Base-by-base conservation (phyloP, 768 basidiomycete genomes). In the Amanita pseudoporphyria region DNA sequence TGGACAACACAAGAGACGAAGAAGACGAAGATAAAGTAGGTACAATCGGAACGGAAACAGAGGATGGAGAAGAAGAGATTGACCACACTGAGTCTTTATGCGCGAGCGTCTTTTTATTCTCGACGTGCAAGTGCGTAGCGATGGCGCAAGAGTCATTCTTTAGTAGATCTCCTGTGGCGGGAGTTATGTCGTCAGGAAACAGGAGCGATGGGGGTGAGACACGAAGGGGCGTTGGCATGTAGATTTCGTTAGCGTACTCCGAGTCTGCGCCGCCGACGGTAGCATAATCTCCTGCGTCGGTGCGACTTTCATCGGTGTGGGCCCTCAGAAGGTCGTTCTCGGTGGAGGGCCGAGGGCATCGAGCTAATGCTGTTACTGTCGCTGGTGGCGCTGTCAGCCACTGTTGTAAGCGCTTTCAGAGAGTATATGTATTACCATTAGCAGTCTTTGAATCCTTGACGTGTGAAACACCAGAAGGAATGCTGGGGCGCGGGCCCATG, bases 401-500 rank as follows among this genome's bases (percentile, higher is more conserved):
- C 5, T 14, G 45, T 47, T 24, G 33, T 9, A 22, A 18, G n/a
- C 5, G n/a, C 6, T 3, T 18, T 5, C 14, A 37, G 45, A 21
- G 33, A 47, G 33, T 14, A 24, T 35, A 47, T 47, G 36, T 37
- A 33, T 47, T 47, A 36, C 45, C 45, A 35, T 47, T 37, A 35
- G 22, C 37, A 16, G 36, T 12, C 3, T 14, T 30, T 16, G 24
- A 16, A 18, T 16, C 31, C 9, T 30, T 35, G 46, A 47, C 35
- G 46, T 16, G 22, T 14, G 24, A 18, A 49, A 38, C 21, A 22
- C 36, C 21, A 24, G 31, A 10, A 16, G 21, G 16, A 16, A 14
- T 28, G 40, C 12, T 9, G 16, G 40, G 47, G 39, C 21, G 33
- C 12, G 45, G 37, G 35, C 7, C 41, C 30, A 49, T 12, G 42